Evolutionary conservation across 257 asterid genomes (phyloP).

Genomic region (Jacaranda copaia): DNA sequence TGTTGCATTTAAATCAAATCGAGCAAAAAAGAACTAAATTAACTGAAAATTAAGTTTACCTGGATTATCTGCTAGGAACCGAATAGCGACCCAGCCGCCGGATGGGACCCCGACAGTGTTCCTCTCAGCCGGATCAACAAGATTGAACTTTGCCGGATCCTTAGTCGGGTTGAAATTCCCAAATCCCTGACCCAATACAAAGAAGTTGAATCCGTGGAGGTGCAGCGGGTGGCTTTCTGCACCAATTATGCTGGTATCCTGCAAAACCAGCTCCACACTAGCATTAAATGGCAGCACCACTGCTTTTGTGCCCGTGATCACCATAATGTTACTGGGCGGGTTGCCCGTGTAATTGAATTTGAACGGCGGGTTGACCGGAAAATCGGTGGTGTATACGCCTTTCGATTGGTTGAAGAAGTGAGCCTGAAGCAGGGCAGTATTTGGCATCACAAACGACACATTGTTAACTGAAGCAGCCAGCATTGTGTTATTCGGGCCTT

Average conservation of each 20-base stretch:
- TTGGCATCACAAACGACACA: slow-evolving; percentile 65
- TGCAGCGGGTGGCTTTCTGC: slow-evolving; percentile 77
- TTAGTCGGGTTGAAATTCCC: slow-evolving; percentile 64
- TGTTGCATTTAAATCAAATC: neutral
- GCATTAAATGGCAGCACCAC: slow-evolving; percentile 54
- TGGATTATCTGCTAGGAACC: slow-evolving; percentile 76
- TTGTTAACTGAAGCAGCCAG: slow-evolving; percentile 62
- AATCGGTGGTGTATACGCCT: slow-evolving; percentile 69
- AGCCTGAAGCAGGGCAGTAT: slow-evolving; percentile 61
- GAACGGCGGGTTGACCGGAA: slow-evolving; percentile 60
- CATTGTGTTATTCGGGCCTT: slow-evolving; percentile 68
- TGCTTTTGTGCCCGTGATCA: slow-evolving; percentile 57
- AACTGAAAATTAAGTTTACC: slow-evolving; percentile 37
- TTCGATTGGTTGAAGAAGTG: slow-evolving; percentile 57
- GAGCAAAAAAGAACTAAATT: neutral
- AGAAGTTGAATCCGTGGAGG: slow-evolving; percentile 76
- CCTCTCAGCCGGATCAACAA: slow-evolving; percentile 69
- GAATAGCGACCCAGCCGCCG: slow-evolving; percentile 74
- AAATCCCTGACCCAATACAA: slow-evolving; percentile 61
- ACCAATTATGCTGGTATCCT: slow-evolving; percentile 66
- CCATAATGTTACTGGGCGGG: slow-evolving; percentile 53
- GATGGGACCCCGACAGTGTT: slow-evolving; percentile 69
- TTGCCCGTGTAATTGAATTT: slow-evolving; percentile 69
- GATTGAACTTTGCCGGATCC: slow-evolving; percentile 59
- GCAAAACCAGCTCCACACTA: slow-evolving; percentile 63